Conservation (phyloP, 495 filamentous ascomycete species). For the Pyrenopolyporus hunteri region DNA sequence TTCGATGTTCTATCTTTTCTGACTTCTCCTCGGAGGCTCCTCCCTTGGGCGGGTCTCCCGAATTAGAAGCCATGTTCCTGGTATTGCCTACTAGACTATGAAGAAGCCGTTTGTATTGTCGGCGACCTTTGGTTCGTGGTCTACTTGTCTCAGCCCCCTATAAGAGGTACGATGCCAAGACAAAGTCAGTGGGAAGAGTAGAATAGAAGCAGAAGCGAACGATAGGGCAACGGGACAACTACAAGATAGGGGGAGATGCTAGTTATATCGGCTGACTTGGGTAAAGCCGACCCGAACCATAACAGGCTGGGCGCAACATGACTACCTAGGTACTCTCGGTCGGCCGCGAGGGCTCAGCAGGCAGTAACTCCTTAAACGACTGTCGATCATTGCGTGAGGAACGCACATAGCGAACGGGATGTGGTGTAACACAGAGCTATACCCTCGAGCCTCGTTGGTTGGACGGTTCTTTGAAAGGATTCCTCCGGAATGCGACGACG, state of each 20-base stretch:
- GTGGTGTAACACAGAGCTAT: constrained; percentile 8
- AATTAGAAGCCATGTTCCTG: constrained; percentile 22
- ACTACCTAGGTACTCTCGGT: too few relatives aligned
- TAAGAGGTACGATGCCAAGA: neutral
- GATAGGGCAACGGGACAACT: neutral
- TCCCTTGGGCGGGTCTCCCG: constrained; percentile 16
- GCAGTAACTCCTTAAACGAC: constrained; percentile 16
- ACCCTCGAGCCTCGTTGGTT: constrained; percentile 24
- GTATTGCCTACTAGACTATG: neutral
- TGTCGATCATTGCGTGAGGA: constrained; percentile 32
- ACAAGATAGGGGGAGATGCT: constrained; percentile 9
- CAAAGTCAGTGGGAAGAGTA: neutral
- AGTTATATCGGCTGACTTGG: constrained; percentile 26
- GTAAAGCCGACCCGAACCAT: neutral
- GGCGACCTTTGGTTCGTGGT: neutral
- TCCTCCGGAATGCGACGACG: constrained; percentile 16
- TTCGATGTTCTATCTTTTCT: constrained; percentile 18
- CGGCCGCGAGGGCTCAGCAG: constrained; percentile 3
- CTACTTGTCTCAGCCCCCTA: neutral
- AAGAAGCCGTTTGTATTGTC: neutral
- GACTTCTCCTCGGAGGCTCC: constrained; percentile 21
- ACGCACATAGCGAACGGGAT: constrained; percentile 15
- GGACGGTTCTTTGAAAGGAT: constrained; percentile 14
- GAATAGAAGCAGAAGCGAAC: neutral
- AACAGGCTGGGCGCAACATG: constrained; percentile 5